Conservation (phyloP, 257 asterid species). For the Nicotiana tomentosiformis region DNA sequence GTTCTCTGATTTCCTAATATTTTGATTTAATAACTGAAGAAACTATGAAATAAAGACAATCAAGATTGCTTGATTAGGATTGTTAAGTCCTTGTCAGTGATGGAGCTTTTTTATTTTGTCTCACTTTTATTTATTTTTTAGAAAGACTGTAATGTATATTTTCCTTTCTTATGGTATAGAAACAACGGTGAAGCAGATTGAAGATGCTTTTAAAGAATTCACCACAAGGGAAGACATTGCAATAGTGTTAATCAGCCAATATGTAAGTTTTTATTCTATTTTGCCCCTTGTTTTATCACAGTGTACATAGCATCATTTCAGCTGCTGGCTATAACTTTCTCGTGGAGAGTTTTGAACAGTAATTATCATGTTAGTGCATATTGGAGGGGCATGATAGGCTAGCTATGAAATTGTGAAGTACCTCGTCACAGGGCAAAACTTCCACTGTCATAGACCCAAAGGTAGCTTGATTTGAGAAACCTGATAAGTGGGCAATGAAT, state of each 20-base stretch:
- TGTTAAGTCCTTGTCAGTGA: background rate
- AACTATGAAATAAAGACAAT: background rate
- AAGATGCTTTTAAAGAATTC: constrained; percentile 86
- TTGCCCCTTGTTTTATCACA: background rate
- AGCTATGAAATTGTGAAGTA: background rate
- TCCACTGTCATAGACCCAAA: background rate
- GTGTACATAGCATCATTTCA: background rate
- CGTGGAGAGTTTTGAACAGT: background rate
- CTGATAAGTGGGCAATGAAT: background rate
- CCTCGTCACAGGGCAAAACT: background rate
- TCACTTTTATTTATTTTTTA: background rate
- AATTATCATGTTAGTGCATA: background rate
- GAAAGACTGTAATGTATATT: background rate
- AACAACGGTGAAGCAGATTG: constrained; percentile 79
- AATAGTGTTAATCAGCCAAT: constrained; percentile 84
- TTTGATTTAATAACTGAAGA: background rate
- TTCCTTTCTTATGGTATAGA: constrained; percentile 35
- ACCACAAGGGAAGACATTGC: constrained; percentile 80
- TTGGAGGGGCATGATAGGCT: background rate
- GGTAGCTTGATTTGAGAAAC: background rate
- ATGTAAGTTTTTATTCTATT: constrained; percentile 37
- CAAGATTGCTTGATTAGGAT: background rate
- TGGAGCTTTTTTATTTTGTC: background rate
- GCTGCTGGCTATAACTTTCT: background rate
- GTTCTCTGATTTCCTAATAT: background rate